Conservation (phyloP, 305 asterid species). For the Lippia alba region DNA sequence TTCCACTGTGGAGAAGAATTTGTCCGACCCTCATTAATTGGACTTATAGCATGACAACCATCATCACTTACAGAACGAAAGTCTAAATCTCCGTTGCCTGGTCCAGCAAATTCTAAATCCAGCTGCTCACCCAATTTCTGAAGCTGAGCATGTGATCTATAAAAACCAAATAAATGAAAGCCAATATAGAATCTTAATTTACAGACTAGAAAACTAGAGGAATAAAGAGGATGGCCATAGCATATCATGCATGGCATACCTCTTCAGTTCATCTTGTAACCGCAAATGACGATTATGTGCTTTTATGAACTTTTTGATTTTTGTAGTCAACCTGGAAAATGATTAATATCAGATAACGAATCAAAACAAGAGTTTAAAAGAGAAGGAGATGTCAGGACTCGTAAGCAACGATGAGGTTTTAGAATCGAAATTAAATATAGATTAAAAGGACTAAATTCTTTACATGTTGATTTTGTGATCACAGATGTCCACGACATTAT, state of each 20-base stretch:
- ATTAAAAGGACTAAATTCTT: neutral
- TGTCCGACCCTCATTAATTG: constrained; percentile 47
- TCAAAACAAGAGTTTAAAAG: constrained; percentile 23
- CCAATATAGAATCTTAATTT: constrained; percentile 21
- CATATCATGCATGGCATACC: constrained; percentile 47
- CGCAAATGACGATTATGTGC: constrained; percentile 71
- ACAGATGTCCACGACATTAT: constrained; percentile 1
- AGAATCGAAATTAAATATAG: neutral
- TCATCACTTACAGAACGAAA: constrained; percentile 49
- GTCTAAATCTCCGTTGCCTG: constrained; percentile 50
- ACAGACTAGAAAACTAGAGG: constrained; percentile 27
- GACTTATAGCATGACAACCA: constrained; percentile 50
- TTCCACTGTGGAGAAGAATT: constrained; percentile 60
- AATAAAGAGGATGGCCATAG: constrained; percentile 11
- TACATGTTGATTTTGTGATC: constrained; percentile 3
- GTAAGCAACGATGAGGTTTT: constrained; percentile 11
- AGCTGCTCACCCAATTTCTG: constrained; percentile 79
- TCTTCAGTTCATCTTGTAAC: constrained; percentile 83
- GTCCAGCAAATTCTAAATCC: constrained; percentile 50
- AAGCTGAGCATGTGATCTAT: constrained; percentile 78
- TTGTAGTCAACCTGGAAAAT: constrained; percentile 58
- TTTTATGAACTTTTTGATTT: constrained; percentile 73
- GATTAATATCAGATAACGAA: constrained; percentile 26
- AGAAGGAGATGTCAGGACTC: constrained; percentile 23
- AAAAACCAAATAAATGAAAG: constrained; percentile 37